These are phyloP conservation scores for Apiospora pterosperma DNA, from an alignment of 2,329 filamentous ascomycete genomes.

Conservation along the genomic window DNA sequence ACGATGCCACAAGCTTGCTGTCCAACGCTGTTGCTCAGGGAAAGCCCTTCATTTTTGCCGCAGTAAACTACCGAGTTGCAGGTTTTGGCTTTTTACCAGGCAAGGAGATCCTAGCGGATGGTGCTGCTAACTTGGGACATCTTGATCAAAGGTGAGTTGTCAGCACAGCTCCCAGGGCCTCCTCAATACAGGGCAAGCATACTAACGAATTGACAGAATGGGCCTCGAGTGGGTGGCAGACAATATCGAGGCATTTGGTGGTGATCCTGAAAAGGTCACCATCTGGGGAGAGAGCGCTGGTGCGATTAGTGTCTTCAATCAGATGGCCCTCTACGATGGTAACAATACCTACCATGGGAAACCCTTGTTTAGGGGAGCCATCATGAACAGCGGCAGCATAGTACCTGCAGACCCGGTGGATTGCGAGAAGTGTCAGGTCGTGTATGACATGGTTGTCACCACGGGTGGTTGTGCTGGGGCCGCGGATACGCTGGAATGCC, in stretches of 20 bases:
- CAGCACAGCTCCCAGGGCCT: background rate
- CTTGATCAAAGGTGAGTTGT: slow-evolving; percentile 56
- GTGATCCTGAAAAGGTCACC: slow-evolving; percentile 70
- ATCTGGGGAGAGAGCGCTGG: slow-evolving; percentile 76
- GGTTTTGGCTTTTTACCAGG: slow-evolving; percentile 74
- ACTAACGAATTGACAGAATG: slow-evolving; percentile 34
- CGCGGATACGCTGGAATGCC: slow-evolving; percentile 59
- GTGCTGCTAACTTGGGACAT: slow-evolving; percentile 67
- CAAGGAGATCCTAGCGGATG: slow-evolving; percentile 63
- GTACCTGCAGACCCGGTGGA: slow-evolving; percentile 63
- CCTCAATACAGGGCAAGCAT: background rate
- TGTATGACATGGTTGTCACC: slow-evolving; percentile 60
- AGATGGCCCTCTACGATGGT: slow-evolving; percentile 72
- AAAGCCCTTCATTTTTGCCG: slow-evolving; percentile 70
- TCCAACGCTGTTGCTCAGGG: slow-evolving; percentile 39
- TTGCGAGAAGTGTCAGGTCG: slow-evolving; percentile 58
- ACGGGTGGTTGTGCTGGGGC: slow-evolving; percentile 58
- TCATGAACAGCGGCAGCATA: slow-evolving; percentile 72
- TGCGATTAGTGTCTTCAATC: slow-evolving; percentile 70
- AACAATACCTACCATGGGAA: slow-evolving; percentile 72
- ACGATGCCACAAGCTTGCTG: slow-evolving; percentile 48
- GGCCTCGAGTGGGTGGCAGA: slow-evolving; percentile 74
- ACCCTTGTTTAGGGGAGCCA: slow-evolving; percentile 69
- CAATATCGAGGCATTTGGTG: slow-evolving; percentile 75
- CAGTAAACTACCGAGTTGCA: slow-evolving; percentile 73